Percentiles rank a stretch among this genome's conserved stretches.
Conservation (phyloP, 2,329 filamentous ascomycete genomes). For the Rhinocladiella similis region DNA sequence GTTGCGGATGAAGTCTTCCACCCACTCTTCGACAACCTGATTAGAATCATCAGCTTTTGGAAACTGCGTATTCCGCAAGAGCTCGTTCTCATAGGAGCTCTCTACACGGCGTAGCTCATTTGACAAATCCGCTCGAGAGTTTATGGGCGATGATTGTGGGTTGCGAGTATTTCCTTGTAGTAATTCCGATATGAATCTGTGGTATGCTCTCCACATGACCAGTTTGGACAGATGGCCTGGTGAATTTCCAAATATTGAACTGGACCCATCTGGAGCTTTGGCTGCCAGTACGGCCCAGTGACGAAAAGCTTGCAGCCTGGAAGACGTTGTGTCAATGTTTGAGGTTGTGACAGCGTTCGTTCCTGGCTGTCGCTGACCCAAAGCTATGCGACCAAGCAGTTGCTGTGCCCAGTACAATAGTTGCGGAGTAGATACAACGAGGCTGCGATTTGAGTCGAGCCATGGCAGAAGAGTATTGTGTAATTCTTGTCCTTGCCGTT, state of each 20-base stretch:
- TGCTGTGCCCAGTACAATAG: constrained; percentile 77
- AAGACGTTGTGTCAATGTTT: constrained; percentile 25
- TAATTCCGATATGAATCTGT: constrained; percentile 73
- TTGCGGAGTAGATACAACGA: constrained; percentile 58
- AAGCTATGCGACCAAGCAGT: constrained; percentile 72
- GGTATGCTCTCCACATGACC: constrained; percentile 83
- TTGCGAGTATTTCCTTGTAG: constrained; percentile 53
- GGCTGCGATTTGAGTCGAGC: constrained; percentile 45
- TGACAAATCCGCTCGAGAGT: constrained; percentile 62
- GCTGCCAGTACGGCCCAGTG: constrained; percentile 37
- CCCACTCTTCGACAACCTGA: constrained; percentile 77
- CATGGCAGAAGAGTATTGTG: constrained; percentile 68
- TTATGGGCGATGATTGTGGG: constrained; percentile 9
- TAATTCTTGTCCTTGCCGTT: constrained; percentile 62
- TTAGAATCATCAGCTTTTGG: constrained; percentile 80
- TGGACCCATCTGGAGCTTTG: constrained; percentile 18
- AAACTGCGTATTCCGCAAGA: constrained; percentile 78
- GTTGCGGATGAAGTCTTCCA: constrained; percentile 76
- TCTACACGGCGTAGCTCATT: constrained; percentile 80
- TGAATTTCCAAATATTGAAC: constrained; percentile 24
- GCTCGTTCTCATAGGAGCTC: constrained; percentile 71
- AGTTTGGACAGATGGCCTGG: constrained; percentile 47
- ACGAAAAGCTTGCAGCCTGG: constrained; percentile 51
- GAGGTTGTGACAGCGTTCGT: constrained; percentile 8
- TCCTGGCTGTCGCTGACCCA: constrained; percentile 51